Conservation (phyloP, 2,329 filamentous ascomycete genomes). For the Scorias spongiosa region DNA sequence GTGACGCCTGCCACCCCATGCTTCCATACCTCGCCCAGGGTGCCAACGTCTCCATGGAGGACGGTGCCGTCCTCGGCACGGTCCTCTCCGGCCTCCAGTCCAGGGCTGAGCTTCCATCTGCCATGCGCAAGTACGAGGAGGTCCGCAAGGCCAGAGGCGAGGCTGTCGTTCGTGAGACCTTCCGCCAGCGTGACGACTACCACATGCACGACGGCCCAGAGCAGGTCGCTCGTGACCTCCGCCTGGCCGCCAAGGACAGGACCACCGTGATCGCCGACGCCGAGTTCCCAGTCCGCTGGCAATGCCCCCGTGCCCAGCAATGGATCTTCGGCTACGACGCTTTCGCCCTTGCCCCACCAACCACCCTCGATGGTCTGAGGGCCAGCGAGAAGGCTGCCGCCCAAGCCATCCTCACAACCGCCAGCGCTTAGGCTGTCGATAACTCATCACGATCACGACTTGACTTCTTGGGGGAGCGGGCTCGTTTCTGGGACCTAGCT, state of each 20-base stretch:
- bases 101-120: slow-evolving; percentile 24
- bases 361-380: neutral
- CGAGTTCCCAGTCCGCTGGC: slow-evolving; percentile 48
- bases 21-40: slow-evolving; percentile 49
- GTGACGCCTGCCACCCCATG: slow-evolving; percentile 51
- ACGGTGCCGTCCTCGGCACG: slow-evolving; percentile 49
- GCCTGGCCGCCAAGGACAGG: slow-evolving; percentile 39
- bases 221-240: slow-evolving; percentile 41
- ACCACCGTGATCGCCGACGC: slow-evolving; percentile 21
- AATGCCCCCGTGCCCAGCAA: slow-evolving; percentile 46
- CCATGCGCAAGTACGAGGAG: slow-evolving; percentile 30
- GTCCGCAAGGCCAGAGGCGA: slow-evolving; percentile 35
- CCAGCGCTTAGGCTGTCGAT: too few species aligned
- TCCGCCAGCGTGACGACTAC: slow-evolving; percentile 31
- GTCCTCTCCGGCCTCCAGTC: slow-evolving; percentile 37
- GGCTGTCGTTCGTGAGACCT: slow-evolving; percentile 46
- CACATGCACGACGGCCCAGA: slow-evolving; percentile 36
- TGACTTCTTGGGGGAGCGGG: too few species aligned
- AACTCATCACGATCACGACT: too few species aligned
- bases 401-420: too few species aligned
- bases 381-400: neutral
- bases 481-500: too few species aligned
- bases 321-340: slow-evolving; percentile 54
- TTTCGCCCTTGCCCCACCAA: neutral
- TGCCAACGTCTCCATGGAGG: slow-evolving; percentile 52